Evolutionary conservation across 257 asterid species (phyloP).

Genomic region (Cinchona pubescens): DNA sequence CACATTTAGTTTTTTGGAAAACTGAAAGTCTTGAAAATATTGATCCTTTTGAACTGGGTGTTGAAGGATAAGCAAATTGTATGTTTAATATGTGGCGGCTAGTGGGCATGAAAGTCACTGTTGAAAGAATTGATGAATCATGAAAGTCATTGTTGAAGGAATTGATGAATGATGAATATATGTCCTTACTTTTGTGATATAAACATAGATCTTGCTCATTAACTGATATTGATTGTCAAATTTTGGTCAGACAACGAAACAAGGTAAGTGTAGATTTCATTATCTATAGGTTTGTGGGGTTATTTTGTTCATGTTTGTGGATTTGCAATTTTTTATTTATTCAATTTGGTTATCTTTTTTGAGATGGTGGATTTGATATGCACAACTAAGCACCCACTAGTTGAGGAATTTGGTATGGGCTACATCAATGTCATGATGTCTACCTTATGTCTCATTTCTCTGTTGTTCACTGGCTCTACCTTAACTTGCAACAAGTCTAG

Average conservation of each 20-base stretch:
- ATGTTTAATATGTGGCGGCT: background rate
- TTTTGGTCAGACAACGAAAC: background rate
- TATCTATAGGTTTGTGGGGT: background rate
- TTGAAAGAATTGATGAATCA: background rate
- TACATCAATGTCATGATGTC: conserved; percentile 81
- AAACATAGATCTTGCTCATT: background rate
- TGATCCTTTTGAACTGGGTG: background rate
- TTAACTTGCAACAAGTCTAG: conserved; percentile 55
- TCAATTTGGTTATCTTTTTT: background rate
- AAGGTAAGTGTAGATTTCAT: background rate
- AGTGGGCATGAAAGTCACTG: background rate
- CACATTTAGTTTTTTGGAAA: background rate
- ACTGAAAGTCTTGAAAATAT: background rate
- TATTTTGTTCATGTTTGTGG: background rate
- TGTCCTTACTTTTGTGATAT: background rate
- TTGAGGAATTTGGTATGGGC: conserved; percentile 96
- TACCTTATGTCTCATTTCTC: conserved; percentile 82
- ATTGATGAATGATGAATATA: background rate
- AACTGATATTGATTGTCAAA: background rate
- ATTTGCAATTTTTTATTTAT: background rate
- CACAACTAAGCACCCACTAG: no score
- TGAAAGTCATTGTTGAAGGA: background rate
- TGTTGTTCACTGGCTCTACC: conserved; percentile 84
- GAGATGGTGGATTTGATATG: no score
- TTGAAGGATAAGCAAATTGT: background rate